These are phyloP conservation scores for Mucor circinelloides DNA, from an alignment of 371 early-diverging fungal genomes.

Conservation along the genomic window DNA sequence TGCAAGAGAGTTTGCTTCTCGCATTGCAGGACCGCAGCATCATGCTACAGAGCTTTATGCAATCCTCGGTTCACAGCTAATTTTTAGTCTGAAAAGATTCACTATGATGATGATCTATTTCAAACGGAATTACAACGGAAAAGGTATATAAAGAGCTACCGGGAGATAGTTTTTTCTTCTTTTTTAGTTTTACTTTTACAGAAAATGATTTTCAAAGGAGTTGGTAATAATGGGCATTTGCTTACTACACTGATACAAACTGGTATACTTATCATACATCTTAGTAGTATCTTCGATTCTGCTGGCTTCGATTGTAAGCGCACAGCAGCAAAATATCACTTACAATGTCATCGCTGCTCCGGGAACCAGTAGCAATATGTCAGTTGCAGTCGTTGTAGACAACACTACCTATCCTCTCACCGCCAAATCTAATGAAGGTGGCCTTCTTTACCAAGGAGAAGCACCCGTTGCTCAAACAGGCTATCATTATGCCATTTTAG, in stretches of 20 bases:
- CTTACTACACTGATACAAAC: no score
- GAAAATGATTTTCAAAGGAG: not conserved
- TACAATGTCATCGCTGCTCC: slow-evolving; percentile 12
- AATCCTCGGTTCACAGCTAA: no score
- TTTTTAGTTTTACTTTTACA: not conserved
- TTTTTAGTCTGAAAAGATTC: no score
- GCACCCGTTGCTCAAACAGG: slow-evolving; percentile 13
- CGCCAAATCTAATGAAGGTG: not conserved
- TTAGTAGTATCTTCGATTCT: not conserved
- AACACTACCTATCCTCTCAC: slow-evolving; percentile 1
- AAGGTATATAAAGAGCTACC: no score
- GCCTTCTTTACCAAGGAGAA: slow-evolving; percentile 15
- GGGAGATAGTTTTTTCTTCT: no score
- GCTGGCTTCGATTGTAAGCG: not conserved
- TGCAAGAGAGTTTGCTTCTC: no score
- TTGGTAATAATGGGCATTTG: not conserved
- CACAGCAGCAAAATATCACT: slow-evolving; percentile 3
- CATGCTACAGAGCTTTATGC: no score
- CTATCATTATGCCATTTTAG: slow-evolving; percentile 16
- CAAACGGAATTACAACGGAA: no score
- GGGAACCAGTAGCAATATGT: not conserved
- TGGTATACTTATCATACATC: no score
- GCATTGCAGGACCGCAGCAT: no score
- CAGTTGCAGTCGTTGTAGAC: slow-evolving; percentile 13
- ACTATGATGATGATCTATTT: no score